phyloP scores from a whole-genome alignment of 192 early-diverging fungal species.

The Entrophospora sp. region DNA sequence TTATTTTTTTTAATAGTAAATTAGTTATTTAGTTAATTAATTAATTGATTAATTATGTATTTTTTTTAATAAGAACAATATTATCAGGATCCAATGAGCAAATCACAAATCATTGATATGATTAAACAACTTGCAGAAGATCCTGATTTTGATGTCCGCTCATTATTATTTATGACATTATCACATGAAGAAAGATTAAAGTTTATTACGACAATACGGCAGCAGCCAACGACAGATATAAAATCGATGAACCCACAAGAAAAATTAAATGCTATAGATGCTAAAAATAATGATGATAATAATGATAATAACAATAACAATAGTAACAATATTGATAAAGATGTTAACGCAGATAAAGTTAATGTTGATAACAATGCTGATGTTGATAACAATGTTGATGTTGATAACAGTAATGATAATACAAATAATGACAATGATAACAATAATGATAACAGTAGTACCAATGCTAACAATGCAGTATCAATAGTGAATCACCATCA shows the following conservation, averaged over 20 bases:
- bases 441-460: background rate
- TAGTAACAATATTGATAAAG: too few species aligned
- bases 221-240: too few species aligned
- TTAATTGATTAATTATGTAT: background rate
- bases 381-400: too few species aligned
- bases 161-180: background rate
- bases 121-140: constrained; percentile 8
- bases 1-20: background rate
- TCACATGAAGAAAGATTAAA: constrained; percentile 7
- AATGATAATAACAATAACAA: too few species aligned
- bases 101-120: background rate
- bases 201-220: background rate
- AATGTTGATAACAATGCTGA: too few species aligned
- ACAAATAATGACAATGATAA: too few species aligned
- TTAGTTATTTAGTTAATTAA: background rate
- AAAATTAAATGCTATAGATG: background rate
- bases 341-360: too few species aligned
- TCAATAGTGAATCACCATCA: too few species aligned
- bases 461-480: background rate
- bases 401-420: too few species aligned
- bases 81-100: constrained; percentile 3
- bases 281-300: too few species aligned
- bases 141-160: constrained; percentile 3
- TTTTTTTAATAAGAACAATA: background rate
- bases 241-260: background rate